A percentile compares a stretch with the other conserved stretches of the same genome.
Conservation (phyloP, 352 stramenopile species). For the Phytophthora lateralis region DNA sequence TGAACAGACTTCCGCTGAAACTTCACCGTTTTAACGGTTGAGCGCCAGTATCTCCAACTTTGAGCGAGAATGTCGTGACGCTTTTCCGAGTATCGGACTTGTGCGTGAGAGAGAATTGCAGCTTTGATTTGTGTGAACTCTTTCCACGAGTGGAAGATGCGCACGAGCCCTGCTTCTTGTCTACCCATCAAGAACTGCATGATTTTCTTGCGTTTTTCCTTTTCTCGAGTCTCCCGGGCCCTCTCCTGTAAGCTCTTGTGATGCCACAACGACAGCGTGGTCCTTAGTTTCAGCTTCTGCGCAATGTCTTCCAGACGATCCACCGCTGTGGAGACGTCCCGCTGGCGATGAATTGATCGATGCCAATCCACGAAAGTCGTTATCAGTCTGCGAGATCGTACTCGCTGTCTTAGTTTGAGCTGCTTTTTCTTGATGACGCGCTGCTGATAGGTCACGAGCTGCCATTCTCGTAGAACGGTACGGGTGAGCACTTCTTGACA, state of each 20-base stretch:
- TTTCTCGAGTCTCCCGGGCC: constrained; percentile 8
- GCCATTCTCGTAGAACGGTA: constrained; percentile 21
- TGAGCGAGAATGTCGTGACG: constrained; percentile 3
- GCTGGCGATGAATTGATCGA: constrained; percentile 17
- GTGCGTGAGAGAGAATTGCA: constrained; percentile 6
- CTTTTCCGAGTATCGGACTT: constrained; percentile 11
- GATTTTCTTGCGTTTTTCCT: constrained; percentile 40
- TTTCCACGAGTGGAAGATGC: constrained; percentile 43
- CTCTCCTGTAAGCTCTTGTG: constrained; percentile 15
- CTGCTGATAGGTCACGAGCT: background rate
- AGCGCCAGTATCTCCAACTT: constrained; percentile 22
- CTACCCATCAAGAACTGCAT: constrained; percentile 44
- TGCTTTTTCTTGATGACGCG: constrained; percentile 25
- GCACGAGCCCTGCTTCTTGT: constrained; percentile 27
- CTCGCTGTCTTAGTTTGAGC: constrained; percentile 17
- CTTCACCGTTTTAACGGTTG: constrained; percentile 3
- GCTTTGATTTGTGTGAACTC: constrained; percentile 6
- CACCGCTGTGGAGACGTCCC: background rate
- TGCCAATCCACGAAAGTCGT: constrained; percentile 15
- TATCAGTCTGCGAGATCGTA: constrained; percentile 1
- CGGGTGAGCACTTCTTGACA: constrained; percentile 9
- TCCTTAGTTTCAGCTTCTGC: constrained; percentile 8
- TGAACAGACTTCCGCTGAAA: constrained; percentile 10
- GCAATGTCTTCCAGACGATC: constrained; percentile 4
- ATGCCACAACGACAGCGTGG: constrained; percentile 17